phyloP scores from a whole-genome alignment of 306 rosid genomes.

The Echinosophora koreensis region DNA sequence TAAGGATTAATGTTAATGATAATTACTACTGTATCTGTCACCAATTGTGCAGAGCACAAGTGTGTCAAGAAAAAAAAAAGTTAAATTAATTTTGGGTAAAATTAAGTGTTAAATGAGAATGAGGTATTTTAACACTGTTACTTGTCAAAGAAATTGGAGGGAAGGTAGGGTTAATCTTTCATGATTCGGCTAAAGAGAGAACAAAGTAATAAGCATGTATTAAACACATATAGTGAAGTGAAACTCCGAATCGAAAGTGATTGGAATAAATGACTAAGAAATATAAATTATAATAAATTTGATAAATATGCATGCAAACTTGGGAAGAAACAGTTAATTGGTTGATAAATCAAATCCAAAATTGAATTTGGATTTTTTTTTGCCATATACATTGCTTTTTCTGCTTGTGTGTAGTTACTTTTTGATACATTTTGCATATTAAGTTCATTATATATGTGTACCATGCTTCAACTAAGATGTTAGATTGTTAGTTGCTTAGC shows the following conservation, averaged over 20 bases:
- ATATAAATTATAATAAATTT: background rate
- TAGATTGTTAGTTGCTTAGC: background rate
- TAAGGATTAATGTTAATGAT: background rate
- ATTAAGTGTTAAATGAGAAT: background rate
- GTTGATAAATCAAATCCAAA: background rate
- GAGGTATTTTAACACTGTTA: background rate
- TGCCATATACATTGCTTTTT: no score
- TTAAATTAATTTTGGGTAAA: background rate
- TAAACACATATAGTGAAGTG: background rate
- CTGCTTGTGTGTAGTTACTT: no score
- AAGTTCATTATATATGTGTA: background rate
- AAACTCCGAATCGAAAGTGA: conserved; percentile 11
- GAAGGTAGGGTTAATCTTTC: background rate
- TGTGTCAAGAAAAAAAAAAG: background rate
- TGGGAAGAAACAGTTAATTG: background rate
- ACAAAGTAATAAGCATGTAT: background rate
- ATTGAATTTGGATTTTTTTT: no score
- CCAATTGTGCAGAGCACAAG: background rate
- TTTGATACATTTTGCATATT: no score
- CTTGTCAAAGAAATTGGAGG: background rate
- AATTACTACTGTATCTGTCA: background rate
- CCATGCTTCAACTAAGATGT: background rate
- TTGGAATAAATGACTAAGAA: background rate
- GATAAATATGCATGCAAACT: background rate
- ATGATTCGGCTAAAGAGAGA: conserved; percentile 23